phyloP scores from a whole-genome alignment of 495 filamentous ascomycete genomes.

The Copromyces sp. region DNA sequence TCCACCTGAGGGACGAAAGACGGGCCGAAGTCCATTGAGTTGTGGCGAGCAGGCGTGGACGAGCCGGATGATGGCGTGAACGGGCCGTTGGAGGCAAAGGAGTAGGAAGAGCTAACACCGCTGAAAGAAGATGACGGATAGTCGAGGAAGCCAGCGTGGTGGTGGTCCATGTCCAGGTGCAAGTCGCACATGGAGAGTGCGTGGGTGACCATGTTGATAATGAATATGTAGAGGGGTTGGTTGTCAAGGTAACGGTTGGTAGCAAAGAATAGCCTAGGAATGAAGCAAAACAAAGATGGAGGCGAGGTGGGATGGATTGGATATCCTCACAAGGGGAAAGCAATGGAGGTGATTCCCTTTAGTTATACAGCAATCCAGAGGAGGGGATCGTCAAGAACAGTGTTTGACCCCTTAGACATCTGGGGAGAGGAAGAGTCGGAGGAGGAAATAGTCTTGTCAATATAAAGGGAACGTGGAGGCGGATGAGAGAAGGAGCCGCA shows the following conservation, averaged over 20 bases:
- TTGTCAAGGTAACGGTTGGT: background rate
- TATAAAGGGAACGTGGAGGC: constrained; percentile 15
- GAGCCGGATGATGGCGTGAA: constrained; percentile 31
- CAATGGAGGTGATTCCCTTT: constrained; percentile 10
- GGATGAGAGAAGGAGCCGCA: constrained; percentile 8
- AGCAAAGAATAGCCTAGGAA: background rate
- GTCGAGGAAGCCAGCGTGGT: constrained; percentile 19
- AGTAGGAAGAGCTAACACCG: constrained; percentile 24
- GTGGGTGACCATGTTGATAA: constrained; percentile 11
- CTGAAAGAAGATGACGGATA: constrained; percentile 15
- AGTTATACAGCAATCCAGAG: constrained; percentile 14
- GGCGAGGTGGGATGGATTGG: constrained; percentile 1
- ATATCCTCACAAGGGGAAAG: constrained; percentile 7
- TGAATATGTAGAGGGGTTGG: background rate
- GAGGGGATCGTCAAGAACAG: constrained; percentile 6
- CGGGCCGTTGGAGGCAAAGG: constrained; percentile 26
- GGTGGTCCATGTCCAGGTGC: constrained; percentile 14
- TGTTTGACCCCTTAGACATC: constrained; percentile 9
- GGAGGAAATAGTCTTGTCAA: constrained; percentile 13
- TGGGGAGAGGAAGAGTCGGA: constrained; percentile 9
- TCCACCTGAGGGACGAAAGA: constrained; percentile 14
- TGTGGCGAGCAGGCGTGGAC: constrained; percentile 12
- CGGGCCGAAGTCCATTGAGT: constrained; percentile 13
- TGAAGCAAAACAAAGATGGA: background rate
- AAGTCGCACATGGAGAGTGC: constrained; percentile 10